These are phyloP conservation scores for Thelonectria discophora DNA, from an alignment of 2,329 filamentous ascomycete genomes.

Conservation along the genomic window DNA sequence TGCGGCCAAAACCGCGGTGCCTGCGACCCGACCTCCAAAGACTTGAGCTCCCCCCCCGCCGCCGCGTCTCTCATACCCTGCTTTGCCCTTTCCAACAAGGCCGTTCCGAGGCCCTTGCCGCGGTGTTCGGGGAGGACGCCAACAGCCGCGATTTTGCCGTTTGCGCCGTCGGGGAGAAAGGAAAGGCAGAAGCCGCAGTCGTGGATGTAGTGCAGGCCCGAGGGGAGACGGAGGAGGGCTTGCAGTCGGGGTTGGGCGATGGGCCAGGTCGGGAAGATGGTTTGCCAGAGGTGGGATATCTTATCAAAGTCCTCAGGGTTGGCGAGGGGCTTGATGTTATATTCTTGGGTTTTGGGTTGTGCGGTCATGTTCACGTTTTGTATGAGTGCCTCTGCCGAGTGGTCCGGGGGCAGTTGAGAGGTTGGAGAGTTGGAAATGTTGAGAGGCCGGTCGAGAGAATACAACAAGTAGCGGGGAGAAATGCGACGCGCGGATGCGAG, in stretches of 20 bases:
- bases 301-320: conserved; percentile 28
- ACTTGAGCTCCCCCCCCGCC: conserved; percentile 5
- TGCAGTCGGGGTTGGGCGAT: conserved; percentile 22
- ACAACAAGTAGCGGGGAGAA: not conserved
- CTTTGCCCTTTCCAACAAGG: conserved; percentile 26
- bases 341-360: not conserved
- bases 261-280: conserved; percentile 35
- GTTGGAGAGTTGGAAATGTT: too few relatives aligned
- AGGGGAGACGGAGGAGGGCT: conserved; percentile 14
- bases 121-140: conserved; percentile 33
- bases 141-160: conserved; percentile 30
- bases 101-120: conserved; percentile 30
- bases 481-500: not conserved
- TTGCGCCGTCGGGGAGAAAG: not conserved
- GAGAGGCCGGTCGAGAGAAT: not conserved
- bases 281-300: conserved; percentile 35
- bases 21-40: conserved; percentile 33
- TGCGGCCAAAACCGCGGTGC: conserved; percentile 37
- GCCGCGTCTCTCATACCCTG: not conserved
- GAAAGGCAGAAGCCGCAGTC: conserved; percentile 34
- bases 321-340: conserved; percentile 26
- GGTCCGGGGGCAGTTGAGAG: too few relatives aligned
- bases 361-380: conserved; percentile 2
- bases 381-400: too few relatives aligned
- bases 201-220: conserved; percentile 29